Evolutionary conservation across 192 early-diverging fungal genomes (phyloP).

Genomic region (Rhizophlyctis rosea): DNA sequence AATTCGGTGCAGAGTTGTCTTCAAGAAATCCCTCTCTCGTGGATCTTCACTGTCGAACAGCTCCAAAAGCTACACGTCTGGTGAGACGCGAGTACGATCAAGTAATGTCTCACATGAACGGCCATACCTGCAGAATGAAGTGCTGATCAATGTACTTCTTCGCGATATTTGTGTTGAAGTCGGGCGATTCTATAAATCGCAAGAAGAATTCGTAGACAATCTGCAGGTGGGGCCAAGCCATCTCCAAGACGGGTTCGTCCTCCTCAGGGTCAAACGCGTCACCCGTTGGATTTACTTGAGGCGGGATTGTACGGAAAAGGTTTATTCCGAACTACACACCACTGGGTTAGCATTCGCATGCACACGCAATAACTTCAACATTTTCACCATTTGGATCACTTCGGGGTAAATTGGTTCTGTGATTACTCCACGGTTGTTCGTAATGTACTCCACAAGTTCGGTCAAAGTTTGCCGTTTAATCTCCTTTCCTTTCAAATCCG

Average conservation of each 20-base stretch:
- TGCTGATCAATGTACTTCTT: slow-evolving; percentile 95
- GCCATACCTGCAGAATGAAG: slow-evolving; percentile 79
- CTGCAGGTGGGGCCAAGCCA: slow-evolving; percentile 97
- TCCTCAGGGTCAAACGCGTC: slow-evolving; percentile 99
- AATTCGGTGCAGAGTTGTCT: slow-evolving; percentile 95
- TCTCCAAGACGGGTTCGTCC: slow-evolving; percentile 95
- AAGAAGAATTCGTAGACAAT: slow-evolving; percentile 99
- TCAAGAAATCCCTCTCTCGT: slow-evolving; percentile 96
- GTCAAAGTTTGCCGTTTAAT: slow-evolving; percentile 88
- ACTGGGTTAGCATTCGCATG: not conserved
- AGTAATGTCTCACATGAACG: slow-evolving; percentile 1
- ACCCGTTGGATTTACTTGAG: slow-evolving; percentile 89
- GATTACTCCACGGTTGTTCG: slow-evolving; percentile 82
- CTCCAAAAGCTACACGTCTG: slow-evolving; percentile 73
- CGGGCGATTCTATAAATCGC: slow-evolving; percentile 94
- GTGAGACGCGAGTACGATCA: not conserved
- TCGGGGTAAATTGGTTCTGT: slow-evolving; percentile 88
- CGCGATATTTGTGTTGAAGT: slow-evolving; percentile 96
- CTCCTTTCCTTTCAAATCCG: slow-evolving; percentile 91
- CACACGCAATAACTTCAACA: not conserved
- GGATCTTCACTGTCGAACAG: slow-evolving; percentile 99
- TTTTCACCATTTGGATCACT: slow-evolving; percentile 89
- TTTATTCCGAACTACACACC: slow-evolving; percentile 80
- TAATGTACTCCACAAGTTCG: slow-evolving; percentile 93
- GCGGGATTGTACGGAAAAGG: slow-evolving; percentile 94